Evolutionary conservation across 1,139 yeast species (phyloP).

Genomic region (Hansenula sp.): DNA sequence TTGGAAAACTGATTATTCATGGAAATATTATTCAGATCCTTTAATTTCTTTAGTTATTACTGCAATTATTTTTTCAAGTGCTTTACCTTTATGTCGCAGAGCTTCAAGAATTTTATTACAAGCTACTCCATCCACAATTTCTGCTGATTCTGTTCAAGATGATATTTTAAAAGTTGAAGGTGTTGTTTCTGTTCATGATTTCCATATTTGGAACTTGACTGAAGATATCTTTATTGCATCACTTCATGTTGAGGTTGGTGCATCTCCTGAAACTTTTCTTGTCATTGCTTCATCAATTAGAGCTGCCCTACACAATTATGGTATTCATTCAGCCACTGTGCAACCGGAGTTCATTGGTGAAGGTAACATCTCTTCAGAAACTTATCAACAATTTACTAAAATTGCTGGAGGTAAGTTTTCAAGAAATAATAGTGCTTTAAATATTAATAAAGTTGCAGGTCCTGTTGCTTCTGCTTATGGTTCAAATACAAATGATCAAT

Average conservation of each 20-base stretch:
- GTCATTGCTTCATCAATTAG: slow-evolving; percentile 74
- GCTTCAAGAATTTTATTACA: slow-evolving; percentile 86
- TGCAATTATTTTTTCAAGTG: slow-evolving; percentile 81
- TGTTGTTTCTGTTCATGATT: slow-evolving; percentile 84
- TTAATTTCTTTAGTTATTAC: slow-evolving; percentile 81
- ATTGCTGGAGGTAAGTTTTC: slow-evolving; percentile 30
- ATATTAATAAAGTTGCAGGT: slow-evolving; percentile 8
- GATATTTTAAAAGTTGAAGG: slow-evolving; percentile 66
- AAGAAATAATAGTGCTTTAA: slow-evolving; percentile 14
- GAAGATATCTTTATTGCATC: slow-evolving; percentile 88
- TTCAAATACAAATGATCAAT: slow-evolving; percentile 26
- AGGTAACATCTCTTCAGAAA: slow-evolving; percentile 21
- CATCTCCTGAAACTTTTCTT: slow-evolving; percentile 61
- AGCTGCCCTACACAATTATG: slow-evolving; percentile 73
- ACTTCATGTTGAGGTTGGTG: slow-evolving; percentile 73
- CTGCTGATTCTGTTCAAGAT: slow-evolving; percentile 68
- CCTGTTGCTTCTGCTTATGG: slow-evolving; percentile 25
- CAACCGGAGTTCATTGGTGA: slow-evolving; percentile 72
- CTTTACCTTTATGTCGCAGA: slow-evolving; percentile 82
- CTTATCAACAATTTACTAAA: slow-evolving; percentile 29
- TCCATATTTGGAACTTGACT: slow-evolving; percentile 94
- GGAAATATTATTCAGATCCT: slow-evolving; percentile 89
- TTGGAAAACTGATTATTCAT: slow-evolving; percentile 87
- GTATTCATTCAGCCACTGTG: slow-evolving; percentile 90
- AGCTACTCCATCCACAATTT: slow-evolving; percentile 82